Evolutionary conservation across 1,139 yeast species (phyloP), one percentile per base, ranked within the genome.

Genomic region (Yamadazyma pseudoaaseri): DNA sequence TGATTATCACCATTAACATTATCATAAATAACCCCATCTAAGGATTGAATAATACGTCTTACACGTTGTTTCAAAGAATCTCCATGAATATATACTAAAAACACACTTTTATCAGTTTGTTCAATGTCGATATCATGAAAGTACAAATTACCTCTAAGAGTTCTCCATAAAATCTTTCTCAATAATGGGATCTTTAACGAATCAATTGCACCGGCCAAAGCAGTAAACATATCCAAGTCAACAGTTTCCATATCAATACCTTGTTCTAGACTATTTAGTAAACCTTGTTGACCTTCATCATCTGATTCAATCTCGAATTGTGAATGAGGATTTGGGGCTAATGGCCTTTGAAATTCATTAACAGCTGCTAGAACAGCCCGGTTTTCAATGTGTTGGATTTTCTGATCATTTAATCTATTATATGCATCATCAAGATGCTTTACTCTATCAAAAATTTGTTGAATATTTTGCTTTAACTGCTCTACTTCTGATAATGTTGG

Each of bases 71-170:
- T 69, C 41, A 90, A 72, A 35, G 77, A 67, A 30, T 79, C 80
- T 42, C 98, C 98, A 54, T 92, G 98, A 22, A 95, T 82, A 56
- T 86, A 89, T 11, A 89, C 80, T 34, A 92, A 77, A 52, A 90
- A 89, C 6, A 85, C 86, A 49, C 78, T 82, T 43, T 69, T 54
- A n/a, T 27, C 27, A 32, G 62, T 65, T 16, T 54, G 58, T 10
- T 51, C 51, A 27, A 76, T 68, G n/a, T 73, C 75, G 9, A 62
- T 54, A 26, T 73, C 73, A 40, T 72, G 70, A 43, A 76, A 67
- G 46, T 58, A 73, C 35, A 75, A 58, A 48, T 76, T 76, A 34
- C 82, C 81, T 46, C 81, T 50, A 43, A 70, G 52, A 22, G 78
- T 60, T 51, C 82, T 62, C 81, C 81, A 76, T 31, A 76, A 57